A percentile compares a stretch with the other conserved stretches of the same genome.
Evolutionary conservation across 192 early-diverging fungal genomes (phyloP).

Genomic region (Coemansia sp.): DNA sequence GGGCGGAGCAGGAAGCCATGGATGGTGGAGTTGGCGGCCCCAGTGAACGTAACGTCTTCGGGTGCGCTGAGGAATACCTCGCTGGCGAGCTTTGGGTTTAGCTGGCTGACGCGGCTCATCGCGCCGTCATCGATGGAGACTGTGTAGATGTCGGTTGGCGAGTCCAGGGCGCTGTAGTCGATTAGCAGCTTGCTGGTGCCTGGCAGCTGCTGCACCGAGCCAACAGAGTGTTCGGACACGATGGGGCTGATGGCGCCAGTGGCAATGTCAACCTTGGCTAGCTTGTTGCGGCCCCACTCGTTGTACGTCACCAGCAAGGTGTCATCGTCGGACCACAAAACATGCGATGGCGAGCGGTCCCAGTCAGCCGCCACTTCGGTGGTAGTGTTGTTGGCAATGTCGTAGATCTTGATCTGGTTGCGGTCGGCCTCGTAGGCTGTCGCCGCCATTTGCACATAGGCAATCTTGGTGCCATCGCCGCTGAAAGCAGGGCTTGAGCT

Average conservation of each 20-base stretch:
- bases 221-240: conserved; percentile 52
- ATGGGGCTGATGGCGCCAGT: conserved; percentile 52
- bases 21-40: conserved; percentile 53
- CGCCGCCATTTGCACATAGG: conserved; percentile 72
- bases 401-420: conserved; percentile 65
- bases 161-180: conserved; percentile 54
- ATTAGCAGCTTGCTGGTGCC: conserved; percentile 48
- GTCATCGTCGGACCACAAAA: conserved; percentile 57
- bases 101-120: conserved; percentile 43
- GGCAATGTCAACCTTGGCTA: conserved; percentile 56
- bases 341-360: conserved; percentile 59
- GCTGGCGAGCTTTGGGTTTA: conserved; percentile 38
- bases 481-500: conserved; percentile 63
- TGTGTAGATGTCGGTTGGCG: conserved; percentile 55
- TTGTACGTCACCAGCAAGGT: conserved; percentile 63
- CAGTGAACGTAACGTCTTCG: conserved; percentile 68
- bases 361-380: conserved; percentile 55
- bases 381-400: conserved; percentile 37
- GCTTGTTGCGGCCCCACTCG: conserved; percentile 67
- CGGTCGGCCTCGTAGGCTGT: conserved; percentile 76
- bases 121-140: conserved; percentile 36
- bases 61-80: conserved; percentile 50
- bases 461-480: conserved; percentile 62
- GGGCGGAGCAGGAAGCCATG: conserved; percentile 50
- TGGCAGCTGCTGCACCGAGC: conserved; percentile 44